A percentile compares a stretch with the other conserved stretches of the same genome.
Conservation (phyloP, 352 stramenopile genomes). For the Paralagenidium karlingii region DNA sequence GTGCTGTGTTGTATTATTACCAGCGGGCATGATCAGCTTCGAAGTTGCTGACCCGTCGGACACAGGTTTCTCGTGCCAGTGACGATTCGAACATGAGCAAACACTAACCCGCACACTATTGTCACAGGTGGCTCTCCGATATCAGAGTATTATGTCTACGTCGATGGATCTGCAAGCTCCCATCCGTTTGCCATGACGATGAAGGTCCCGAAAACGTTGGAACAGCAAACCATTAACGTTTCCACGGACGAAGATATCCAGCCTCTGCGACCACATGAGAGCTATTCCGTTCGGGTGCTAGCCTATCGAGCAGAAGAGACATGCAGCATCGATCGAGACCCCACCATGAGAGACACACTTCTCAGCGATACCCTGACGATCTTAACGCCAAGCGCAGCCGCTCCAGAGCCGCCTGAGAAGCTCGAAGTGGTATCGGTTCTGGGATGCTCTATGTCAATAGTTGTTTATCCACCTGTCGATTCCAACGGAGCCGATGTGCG, state of each 20-base stretch:
- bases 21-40: conserved; percentile 17
- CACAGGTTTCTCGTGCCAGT: conserved; percentile 5
- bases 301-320: too few relatives aligned
- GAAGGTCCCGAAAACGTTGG: conserved; percentile 9
- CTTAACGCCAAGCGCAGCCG: too few relatives aligned
- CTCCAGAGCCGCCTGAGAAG: too few relatives aligned
- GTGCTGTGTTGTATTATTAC: not conserved
- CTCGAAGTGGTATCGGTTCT: too few relatives aligned
- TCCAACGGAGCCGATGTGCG: conserved; percentile 9
- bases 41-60: conserved; percentile 11
- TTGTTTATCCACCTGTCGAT: conserved; percentile 8
- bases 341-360: too few relatives aligned
- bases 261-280: too few relatives aligned
- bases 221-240: conserved; percentile 6
- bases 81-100: not conserved
- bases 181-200: conserved; percentile 11
- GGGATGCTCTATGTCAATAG: too few relatives aligned
- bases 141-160: conserved; percentile 3
- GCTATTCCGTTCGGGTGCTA: too few relatives aligned
- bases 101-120: not conserved
- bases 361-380: too few relatives aligned
- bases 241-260: conserved; percentile 7
- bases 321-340: too few relatives aligned
- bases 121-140: conserved; percentile 4
- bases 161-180: conserved; percentile 10